Conservation (phyloP, 805 yeast genomes). For the Millerozyma acaciae region DNA sequence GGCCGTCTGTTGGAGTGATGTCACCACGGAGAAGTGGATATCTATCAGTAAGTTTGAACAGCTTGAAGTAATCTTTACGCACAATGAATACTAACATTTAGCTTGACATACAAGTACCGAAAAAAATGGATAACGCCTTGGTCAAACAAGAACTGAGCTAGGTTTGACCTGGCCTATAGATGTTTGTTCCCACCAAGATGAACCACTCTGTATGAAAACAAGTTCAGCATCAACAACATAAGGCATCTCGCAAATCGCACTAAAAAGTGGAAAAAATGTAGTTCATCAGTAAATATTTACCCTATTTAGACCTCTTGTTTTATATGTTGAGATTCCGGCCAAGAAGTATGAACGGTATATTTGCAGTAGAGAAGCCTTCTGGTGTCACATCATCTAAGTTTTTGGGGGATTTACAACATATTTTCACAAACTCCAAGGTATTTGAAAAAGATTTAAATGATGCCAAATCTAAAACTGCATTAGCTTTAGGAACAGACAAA, state of each 20-base stretch:
- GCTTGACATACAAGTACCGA: constrained; percentile 55
- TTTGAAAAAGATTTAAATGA: constrained; percentile 53
- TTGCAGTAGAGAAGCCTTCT: constrained; percentile 86
- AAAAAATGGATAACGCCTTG: neutral
- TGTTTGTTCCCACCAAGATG: no score
- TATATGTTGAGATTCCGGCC: constrained; percentile 10
- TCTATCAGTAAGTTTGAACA: constrained; percentile 39
- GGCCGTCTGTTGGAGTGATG: constrained; percentile 35
- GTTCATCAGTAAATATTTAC: no score
- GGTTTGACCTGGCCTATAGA: neutral
- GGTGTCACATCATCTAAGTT: constrained; percentile 80
- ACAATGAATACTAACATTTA: constrained; percentile 15
- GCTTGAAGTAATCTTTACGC: constrained; percentile 4
- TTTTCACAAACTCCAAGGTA: constrained; percentile 56
- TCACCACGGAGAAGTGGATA: constrained; percentile 53
- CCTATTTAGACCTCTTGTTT: no score
- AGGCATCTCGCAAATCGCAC: neutral
- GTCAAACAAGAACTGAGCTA: neutral
- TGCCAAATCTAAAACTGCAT: constrained; percentile 44
- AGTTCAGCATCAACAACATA: neutral
- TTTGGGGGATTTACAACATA: constrained; percentile 58
- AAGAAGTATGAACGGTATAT: constrained; percentile 75
- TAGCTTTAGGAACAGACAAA: constrained; percentile 34
- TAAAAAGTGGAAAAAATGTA: no score
- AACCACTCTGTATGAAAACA: no score